Percentiles rank a stretch among this genome's conserved stretches.
phyloP scores from a whole-genome alignment of 1,284 basidiomycete genomes.

The Inonotus obliquus region DNA sequence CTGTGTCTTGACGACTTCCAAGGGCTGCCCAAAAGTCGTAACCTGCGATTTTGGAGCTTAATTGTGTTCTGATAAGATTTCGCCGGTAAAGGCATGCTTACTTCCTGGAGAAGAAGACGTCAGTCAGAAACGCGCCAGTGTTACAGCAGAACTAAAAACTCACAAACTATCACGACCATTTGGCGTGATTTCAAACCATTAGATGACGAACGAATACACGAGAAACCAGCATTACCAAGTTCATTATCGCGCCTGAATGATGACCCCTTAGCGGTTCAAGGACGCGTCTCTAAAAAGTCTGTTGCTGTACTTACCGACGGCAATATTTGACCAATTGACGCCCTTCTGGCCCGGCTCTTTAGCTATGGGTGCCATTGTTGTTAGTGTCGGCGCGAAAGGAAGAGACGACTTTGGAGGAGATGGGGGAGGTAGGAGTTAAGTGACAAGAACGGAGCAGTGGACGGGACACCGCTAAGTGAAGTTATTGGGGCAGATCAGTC shows the following conservation, averaged over 20 bases:
- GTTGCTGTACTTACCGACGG: conserved; percentile 69
- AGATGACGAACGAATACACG: conserved; percentile 15
- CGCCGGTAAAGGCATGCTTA: conserved; percentile 28
- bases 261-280: conserved; percentile 22
- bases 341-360: conserved; percentile 89
- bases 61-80: neutral
- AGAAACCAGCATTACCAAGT: conserved; percentile 63
- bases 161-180: conserved; percentile 46
- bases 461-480: neutral
- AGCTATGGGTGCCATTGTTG: conserved; percentile 61
- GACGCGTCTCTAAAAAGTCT: conserved; percentile 15
- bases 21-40: conserved; percentile 95
- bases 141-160: conserved; percentile 28
- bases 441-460: neutral
- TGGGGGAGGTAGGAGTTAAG: conserved; percentile 15
- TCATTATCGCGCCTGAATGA: conserved; percentile 85
- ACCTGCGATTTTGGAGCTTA: conserved; percentile 45
- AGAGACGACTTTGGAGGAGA: conserved; percentile 21
- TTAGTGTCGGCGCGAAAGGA: conserved; percentile 23
- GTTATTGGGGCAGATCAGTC: conserved; percentile 4
- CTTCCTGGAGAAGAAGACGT: conserved; percentile 36
- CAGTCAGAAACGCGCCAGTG: conserved; percentile 14
- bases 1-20: conserved; percentile 98
- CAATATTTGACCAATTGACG: conserved; percentile 98
- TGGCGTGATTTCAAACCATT: conserved; percentile 2